A percentile compares a stretch with the other conserved stretches of the same genome.
These are phyloP conservation scores for Colletotrichum spinosum DNA, from an alignment of 2,329 filamentous ascomycete species.

Conservation along the genomic window DNA sequence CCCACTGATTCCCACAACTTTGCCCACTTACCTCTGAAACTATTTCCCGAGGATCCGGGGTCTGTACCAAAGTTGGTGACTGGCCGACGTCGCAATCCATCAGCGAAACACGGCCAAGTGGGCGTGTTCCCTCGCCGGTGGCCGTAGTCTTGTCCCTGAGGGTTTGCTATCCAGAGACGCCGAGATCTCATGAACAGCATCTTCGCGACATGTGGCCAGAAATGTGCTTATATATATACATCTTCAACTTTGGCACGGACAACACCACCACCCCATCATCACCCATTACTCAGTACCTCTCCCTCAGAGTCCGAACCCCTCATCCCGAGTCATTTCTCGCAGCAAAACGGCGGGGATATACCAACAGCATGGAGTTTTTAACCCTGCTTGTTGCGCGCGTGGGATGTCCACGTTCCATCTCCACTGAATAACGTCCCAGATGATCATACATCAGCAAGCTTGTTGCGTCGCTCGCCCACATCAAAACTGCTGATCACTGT, in stretches of 20 bases:
- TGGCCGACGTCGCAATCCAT: neutral
- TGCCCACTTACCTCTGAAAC: constrained; percentile 4
- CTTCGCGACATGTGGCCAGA: too few relatives aligned
- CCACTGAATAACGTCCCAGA: constrained; percentile 27
- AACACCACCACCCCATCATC: too few relatives aligned
- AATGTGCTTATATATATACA: too few relatives aligned
- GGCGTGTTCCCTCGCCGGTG: neutral
- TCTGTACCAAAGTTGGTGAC: neutral
- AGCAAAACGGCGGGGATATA: too few relatives aligned
- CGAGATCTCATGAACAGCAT: too few relatives aligned
- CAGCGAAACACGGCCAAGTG: constrained; percentile 1
- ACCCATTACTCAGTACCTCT: too few relatives aligned
- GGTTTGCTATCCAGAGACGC: too few relatives aligned
- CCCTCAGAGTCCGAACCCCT: too few relatives aligned
- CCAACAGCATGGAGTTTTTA: too few relatives aligned
- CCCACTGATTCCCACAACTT: constrained; percentile 13
- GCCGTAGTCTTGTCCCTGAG: too few relatives aligned
- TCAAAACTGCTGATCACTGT: constrained; percentile 15
- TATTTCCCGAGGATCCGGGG: constrained; percentile 19
- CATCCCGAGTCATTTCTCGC: too few relatives aligned
- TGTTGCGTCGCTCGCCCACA: constrained; percentile 10
- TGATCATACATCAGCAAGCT: constrained; percentile 4
- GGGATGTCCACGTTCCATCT: constrained; percentile 19
- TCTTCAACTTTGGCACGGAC: too few relatives aligned
- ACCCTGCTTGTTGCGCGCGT: constrained; percentile 14